Base-by-base conservation (phyloP, 108 stramenopile genomes). In the Skeletonema menzelii region DNA sequence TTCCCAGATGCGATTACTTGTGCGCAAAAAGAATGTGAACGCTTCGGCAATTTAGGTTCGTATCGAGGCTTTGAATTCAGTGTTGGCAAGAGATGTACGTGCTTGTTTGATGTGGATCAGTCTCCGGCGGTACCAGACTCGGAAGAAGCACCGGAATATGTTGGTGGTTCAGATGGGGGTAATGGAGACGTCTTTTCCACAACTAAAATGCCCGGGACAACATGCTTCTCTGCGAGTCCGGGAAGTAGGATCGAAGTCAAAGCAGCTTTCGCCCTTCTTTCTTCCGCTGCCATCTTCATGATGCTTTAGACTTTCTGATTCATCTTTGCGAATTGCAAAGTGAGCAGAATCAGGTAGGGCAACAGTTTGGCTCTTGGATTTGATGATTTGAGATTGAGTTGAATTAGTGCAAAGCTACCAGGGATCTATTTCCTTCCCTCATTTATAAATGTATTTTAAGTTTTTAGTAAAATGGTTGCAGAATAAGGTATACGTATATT, bases 1-100 rank as follows among this genome's bases (percentile, higher is more conserved):
- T 78, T 78, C 11, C 77, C 77, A 14, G 70, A 71, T 27, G 70
- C 77, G 7, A 17, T 56, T 4, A 70, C 76, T 13, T 77, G 76
- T 44, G 76, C 58, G 0, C 34, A 47, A 31, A 63, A 57, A 22
- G 76, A 77, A 59, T 77, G 76, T 30, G 76, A 47, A 35, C 49
- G 68, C 13, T 77, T 69, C 34, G 58, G 58, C 32, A 66, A 66
- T 22, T 13, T 65, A n/a, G 30, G 63, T 32, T 35, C 63, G 24
- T 78, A 78, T 28, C 64, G 77, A 17, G 77, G 77, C 35, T 78
- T 78, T 61, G 77, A 78, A 61, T 78, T 58, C 28, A 78, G 77
- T 49, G 77, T 71, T 19, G 56, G 70, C 7, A 65, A 78, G 44
- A 56, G 77, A 40, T 78, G 77, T 49, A 71, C 77, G 8, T 78